Conservation (phyloP, 116 monocot genomes). For the Iris pallida region DNA sequence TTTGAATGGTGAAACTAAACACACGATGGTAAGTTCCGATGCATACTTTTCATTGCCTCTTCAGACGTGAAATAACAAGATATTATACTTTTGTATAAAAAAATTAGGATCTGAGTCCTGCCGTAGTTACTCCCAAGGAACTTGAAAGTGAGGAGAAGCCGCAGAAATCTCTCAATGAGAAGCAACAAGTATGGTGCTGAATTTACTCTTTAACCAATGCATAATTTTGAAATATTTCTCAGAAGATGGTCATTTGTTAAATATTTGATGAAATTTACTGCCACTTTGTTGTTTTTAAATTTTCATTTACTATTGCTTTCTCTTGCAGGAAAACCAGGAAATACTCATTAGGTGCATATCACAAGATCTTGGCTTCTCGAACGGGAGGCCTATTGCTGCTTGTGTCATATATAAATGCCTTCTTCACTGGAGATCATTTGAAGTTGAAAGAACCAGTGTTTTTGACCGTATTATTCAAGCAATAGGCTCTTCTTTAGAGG, state of each 20-base stretch:
- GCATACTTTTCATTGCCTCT: not conserved
- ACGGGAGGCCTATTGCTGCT: constrained; percentile 80
- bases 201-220: constrained; percentile 6
- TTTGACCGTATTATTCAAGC: constrained; percentile 89
- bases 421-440: constrained; percentile 97
- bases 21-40: constrained; percentile 44
- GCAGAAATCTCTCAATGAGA: constrained; percentile 92
- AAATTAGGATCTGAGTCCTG: constrained; percentile 54
- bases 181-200: constrained; percentile 59
- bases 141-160: constrained; percentile 82
- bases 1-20: constrained; percentile 57
- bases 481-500: constrained; percentile 79
- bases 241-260: not conserved
- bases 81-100: not conserved
- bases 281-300: not conserved
- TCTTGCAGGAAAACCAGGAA: constrained; percentile 83
- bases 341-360: constrained; percentile 78
- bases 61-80: not conserved
- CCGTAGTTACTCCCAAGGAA: constrained; percentile 38
- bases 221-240: not conserved
- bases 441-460: constrained; percentile 83
- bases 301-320: not conserved
- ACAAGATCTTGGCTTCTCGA: constrained; percentile 80
- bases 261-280: not conserved
- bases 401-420: constrained; percentile 91